phyloP scores from a whole-genome alignment of 805 yeast genomes.

The Tetrapisispora namnaoensis region DNA sequence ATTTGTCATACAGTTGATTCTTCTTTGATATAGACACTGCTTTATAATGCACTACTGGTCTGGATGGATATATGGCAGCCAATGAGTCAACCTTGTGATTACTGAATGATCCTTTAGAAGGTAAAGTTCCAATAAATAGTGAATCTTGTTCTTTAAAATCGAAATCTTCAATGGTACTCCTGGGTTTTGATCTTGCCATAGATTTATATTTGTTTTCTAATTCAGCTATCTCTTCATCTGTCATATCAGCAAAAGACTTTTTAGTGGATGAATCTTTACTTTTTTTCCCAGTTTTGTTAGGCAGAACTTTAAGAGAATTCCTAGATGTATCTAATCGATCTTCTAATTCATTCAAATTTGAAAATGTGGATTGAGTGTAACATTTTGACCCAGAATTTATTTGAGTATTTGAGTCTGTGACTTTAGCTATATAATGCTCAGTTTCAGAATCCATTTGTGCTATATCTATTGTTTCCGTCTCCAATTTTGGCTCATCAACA shows the following conservation, averaged over 20 bases:
- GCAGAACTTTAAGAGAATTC: background rate
- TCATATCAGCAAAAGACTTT: conserved; percentile 28
- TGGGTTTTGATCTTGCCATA: conserved; percentile 17
- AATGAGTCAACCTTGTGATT: conserved; percentile 13
- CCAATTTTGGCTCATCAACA: conserved; percentile 9
- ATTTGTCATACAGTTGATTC: conserved; percentile 11
- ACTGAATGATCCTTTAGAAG: background rate
- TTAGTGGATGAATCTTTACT: conserved; percentile 5
- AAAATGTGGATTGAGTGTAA: conserved; percentile 25
- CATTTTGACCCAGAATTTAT: conserved; percentile 26
- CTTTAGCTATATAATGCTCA: conserved; percentile 13
- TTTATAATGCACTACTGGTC: conserved; percentile 24
- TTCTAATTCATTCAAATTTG: conserved; percentile 28
- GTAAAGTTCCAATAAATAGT: conserved; percentile 9
- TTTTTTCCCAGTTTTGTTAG: background rate
- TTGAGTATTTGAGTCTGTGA: conserved; percentile 24
- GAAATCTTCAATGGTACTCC: conserved; percentile 19
- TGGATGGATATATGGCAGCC: conserved; percentile 26
- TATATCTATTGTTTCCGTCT: conserved; percentile 19
- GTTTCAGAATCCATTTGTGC: conserved; percentile 11
- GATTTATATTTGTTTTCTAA: conserved; percentile 23
- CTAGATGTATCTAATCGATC: conserved; percentile 15
- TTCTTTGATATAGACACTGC: conserved; percentile 22
- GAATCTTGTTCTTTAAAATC: conserved; percentile 26
- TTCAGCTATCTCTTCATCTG: conserved; percentile 23